Evolutionary conservation across 768 basidiomycete genomes (phyloP), one percentile per base, ranked within the genome.

Genomic region (Tulasnella sp.): DNA sequence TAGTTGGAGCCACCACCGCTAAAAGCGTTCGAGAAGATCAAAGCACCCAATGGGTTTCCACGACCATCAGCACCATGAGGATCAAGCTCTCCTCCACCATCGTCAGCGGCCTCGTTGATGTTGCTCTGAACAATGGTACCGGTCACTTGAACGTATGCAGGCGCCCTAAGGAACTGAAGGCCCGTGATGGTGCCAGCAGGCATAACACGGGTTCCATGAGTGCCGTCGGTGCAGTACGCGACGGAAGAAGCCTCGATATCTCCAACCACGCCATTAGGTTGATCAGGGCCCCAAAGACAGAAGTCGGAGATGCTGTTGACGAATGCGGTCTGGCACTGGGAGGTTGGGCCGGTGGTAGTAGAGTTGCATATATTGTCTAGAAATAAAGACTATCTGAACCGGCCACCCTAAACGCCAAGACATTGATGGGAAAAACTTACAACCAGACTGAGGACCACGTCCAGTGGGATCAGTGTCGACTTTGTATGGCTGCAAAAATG

Each of bases 21-120:
- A n/a, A 70, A 72, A 17, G 71, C 73, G 54, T 69, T 72, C 55
- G 67, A 65, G 67, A 71, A 75, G 5, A 73, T 71, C 42, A 74
- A 58, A 54, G 70, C 71, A 52, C 74, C 74, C 52, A 72, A 66
- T 21, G 68, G 67, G 62, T 69, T 69, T 30, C 74, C 74, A 38
- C 67, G 63, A 21, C 70, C 70, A 27, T 67, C 65, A 62, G 85
- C 84, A 60, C 86, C 86, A 63, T 84, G 82, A 15, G 85, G 80
- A 69, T 88, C 84, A 53, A 88, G 76, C 70, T 90, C 88, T 60
- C 88, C 88, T 64, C 89, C 88, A 32, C 66, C 78, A 65, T 91
- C 88, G 11, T 59, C 69, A 0, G 68, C 10, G 10, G 68, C 58
- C 19, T 89, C 63, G 71, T 85, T 76, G 63, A 91, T 70, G 48